Evolutionary conservation across 2,329 filamentous ascomycete species (phyloP).

Genomic region (Phoma sp.): DNA sequence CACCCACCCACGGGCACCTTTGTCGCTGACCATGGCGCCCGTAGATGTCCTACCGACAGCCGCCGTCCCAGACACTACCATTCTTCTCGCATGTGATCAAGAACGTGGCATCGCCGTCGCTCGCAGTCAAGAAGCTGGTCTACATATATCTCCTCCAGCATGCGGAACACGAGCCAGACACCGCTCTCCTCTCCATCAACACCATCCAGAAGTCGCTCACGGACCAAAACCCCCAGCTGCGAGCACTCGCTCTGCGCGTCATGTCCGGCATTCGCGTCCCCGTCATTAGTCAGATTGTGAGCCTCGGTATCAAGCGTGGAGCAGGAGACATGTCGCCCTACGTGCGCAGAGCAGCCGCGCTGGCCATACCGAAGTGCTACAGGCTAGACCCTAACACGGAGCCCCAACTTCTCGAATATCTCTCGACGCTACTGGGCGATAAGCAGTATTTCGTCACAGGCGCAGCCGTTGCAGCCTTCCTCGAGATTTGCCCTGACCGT

Average conservation of each 20-base stretch:
- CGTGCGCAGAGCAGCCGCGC: constrained; percentile 88
- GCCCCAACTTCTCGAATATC: constrained; percentile 82
- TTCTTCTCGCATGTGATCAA: constrained; percentile 99
- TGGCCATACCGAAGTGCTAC: constrained; percentile 96
- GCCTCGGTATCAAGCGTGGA: constrained; percentile 92
- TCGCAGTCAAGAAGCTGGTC: constrained; percentile 96
- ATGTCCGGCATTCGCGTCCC: constrained; percentile 98
- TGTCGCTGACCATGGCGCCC: constrained; percentile 25
- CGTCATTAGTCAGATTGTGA: constrained; percentile 97
- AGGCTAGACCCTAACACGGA: constrained; percentile 83
- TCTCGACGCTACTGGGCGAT: constrained; percentile 80
- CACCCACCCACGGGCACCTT: neutral
- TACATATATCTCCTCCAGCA: constrained; percentile 98
- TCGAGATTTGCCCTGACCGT: constrained; percentile 86
- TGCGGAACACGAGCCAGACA: constrained; percentile 93
- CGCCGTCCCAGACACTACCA: constrained; percentile 69
- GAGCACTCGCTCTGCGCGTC: constrained; percentile 89
- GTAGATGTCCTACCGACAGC: constrained; percentile 97
- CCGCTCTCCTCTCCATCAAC: constrained; percentile 95
- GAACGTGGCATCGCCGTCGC: constrained; percentile 90
- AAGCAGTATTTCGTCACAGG: constrained; percentile 97
- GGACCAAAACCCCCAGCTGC: constrained; percentile 86
- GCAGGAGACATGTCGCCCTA: constrained; percentile 92
- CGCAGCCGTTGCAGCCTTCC: constrained; percentile 85
- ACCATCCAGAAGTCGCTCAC: constrained; percentile 98